These are phyloP conservation scores for Fusarium algeriense DNA, from an alignment of 2,329 filamentous ascomycete genomes.

Conservation along the genomic window DNA sequence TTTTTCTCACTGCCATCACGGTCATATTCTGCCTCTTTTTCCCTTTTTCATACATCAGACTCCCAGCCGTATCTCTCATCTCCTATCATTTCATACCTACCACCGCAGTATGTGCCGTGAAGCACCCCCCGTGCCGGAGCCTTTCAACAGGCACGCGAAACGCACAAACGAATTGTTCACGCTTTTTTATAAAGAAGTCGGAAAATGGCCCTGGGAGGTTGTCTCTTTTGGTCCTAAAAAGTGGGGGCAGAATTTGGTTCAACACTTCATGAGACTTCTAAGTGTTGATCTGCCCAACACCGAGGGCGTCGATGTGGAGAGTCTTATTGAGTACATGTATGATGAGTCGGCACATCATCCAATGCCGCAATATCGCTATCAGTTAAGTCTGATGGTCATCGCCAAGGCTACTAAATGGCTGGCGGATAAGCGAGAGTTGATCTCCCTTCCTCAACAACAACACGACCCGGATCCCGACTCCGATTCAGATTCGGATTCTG, in stretches of 20 bases:
- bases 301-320: accelerated
- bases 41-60: too few species aligned
- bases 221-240: not conserved
- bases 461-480: too few species aligned
- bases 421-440: not conserved
- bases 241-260: not conserved
- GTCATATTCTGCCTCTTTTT: too few species aligned
- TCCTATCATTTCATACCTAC: not conserved
- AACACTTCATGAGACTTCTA: not conserved
- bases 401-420: slow-evolving; percentile 6
- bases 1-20: too few species aligned
- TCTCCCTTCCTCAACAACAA: too few species aligned
- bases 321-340: not conserved
- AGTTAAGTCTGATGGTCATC: not conserved
- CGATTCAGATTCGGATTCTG: not conserved
- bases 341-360: not conserved
- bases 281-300: not conserved
- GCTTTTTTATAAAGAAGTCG: not conserved
- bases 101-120: not conserved
- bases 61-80: too few species aligned
- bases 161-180: not conserved
- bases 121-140: not conserved
- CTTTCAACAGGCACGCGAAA: not conserved
- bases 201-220: slow-evolving; percentile 21
- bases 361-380: accelerated